A percentile compares a stretch with the other conserved stretches of the same genome.
Conservation (phyloP, 164 flowering plant genomes). For the Vitis labrusca region DNA sequence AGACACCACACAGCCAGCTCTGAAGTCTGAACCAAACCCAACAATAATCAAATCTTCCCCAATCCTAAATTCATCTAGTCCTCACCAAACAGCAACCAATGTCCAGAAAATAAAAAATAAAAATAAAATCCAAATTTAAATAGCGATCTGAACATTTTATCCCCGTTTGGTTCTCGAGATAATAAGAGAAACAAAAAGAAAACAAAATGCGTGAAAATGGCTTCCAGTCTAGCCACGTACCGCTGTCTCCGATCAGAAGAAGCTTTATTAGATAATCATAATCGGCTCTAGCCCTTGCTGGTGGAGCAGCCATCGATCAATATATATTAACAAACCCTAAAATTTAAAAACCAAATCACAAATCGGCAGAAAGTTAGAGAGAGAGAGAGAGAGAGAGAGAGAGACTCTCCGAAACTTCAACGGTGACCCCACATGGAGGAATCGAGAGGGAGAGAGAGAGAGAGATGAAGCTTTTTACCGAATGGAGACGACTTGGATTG, state of each 20-base stretch:
- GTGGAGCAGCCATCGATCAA: slow-evolving; percentile 57
- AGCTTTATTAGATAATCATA: slow-evolving; percentile 61
- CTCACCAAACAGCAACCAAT: not conserved
- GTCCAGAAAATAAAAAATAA: slow-evolving; percentile 1
- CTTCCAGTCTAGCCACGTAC: slow-evolving; percentile 21
- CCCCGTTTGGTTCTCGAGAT: slow-evolving; percentile 3
- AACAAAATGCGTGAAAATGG: not conserved
- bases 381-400: slow-evolving; percentile 8
- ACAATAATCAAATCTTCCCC: too few relatives aligned
- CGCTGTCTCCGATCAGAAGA: slow-evolving; percentile 64
- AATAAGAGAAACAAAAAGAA: not conserved
- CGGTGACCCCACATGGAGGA: slow-evolving; percentile 5
- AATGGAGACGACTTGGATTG: not conserved
- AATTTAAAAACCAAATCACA: slow-evolving; percentile 17
- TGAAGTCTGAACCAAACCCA: not conserved
- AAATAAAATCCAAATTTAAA: not conserved
- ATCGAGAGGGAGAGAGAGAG: slow-evolving; percentile 9
- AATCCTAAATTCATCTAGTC: too few relatives aligned
- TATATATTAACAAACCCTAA: not conserved
- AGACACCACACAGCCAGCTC: not conserved
- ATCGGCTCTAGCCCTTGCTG: slow-evolving; percentile 67
- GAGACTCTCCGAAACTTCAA: slow-evolving; percentile 11
- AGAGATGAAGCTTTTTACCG: not conserved
- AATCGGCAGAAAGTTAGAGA: not conserved
- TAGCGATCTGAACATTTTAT: slow-evolving; percentile 2